A percentile compares a stretch with the other conserved stretches of the same genome.
Conservation (phyloP, 2,329 filamentous ascomycete genomes). For the Colletotrichum sp. region DNA sequence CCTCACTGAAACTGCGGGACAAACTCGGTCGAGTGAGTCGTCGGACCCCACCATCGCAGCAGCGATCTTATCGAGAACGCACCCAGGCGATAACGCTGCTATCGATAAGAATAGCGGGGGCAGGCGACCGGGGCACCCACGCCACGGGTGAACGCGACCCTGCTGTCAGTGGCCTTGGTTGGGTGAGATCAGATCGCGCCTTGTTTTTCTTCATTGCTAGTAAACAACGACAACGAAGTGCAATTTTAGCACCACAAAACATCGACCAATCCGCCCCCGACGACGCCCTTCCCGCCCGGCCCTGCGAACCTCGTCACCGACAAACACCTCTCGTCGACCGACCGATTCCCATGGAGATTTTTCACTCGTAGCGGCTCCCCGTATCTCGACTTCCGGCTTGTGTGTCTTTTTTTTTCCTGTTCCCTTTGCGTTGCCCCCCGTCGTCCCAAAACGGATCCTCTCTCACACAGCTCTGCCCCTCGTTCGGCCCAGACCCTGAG, state of each 20-base stretch:
- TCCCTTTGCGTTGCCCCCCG: not conserved
- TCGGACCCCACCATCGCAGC: not conserved
- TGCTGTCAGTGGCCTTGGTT: slow-evolving; percentile 13
- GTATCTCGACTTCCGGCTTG: slow-evolving; percentile 1
- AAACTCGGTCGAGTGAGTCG: slow-evolving; percentile 4
- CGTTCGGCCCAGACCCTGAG: slow-evolving; percentile 13
- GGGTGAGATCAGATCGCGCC: slow-evolving; percentile 21
- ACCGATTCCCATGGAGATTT: not conserved
- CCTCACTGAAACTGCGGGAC: not conserved
- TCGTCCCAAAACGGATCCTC: slow-evolving; percentile 1
- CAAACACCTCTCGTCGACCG: not conserved
- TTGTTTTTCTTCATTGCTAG: slow-evolving; percentile 22
- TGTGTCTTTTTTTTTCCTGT: not conserved
- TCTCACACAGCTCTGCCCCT: slow-evolving; percentile 5
- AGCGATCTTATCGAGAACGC: slow-evolving; percentile 12
- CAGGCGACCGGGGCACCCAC: slow-evolving; percentile 7
- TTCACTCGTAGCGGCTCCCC: slow-evolving; percentile 4
- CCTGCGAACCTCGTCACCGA: not conserved
- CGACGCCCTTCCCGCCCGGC: slow-evolving; percentile 17
- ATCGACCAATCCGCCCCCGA: slow-evolving; percentile 17
- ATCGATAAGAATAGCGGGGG: not conserved
- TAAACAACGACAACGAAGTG: slow-evolving; percentile 21
- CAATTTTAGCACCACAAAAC: slow-evolving; percentile 22
- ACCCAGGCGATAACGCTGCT: not conserved
- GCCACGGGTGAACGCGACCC: slow-evolving; percentile 14